Percentiles rank a stretch among this genome's conserved stretches.
Evolutionary conservation across 2,329 filamentous ascomycete species (phyloP).

Genomic region (Diaporthe sp.): DNA sequence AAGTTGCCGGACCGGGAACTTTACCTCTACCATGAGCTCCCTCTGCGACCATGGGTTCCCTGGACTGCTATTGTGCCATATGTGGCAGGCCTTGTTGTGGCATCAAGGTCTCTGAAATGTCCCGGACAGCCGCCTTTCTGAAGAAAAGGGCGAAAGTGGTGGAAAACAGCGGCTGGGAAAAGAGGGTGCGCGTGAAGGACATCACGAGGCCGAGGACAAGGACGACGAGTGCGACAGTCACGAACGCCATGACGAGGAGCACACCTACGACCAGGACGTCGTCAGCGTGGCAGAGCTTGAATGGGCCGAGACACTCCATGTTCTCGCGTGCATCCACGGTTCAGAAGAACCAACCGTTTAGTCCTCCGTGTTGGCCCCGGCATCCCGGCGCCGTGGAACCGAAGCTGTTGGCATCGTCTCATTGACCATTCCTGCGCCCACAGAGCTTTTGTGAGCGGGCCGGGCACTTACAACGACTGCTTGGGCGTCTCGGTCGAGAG

Average conservation of each 20-base stretch:
- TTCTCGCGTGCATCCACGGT: neutral
- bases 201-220: neutral
- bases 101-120: neutral
- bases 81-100: conserved; percentile 16
- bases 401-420: too few species aligned
- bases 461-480: neutral
- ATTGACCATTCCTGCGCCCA: neutral
- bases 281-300: neutral
- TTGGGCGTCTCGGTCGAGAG: neutral
- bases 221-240: neutral
- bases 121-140: conserved; percentile 20
- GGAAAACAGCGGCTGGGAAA: neutral
- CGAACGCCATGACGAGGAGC: neutral
- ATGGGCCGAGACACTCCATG: conserved; percentile 13
- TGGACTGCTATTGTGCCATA: conserved; percentile 27
- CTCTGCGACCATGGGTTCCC: neutral
- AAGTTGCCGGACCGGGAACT: neutral
- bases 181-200: too few species aligned
- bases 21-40: neutral
- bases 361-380: neutral
- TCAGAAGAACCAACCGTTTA: neutral
- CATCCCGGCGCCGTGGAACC: neutral
- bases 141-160: neutral
- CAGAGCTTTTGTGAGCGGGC: conserved; percentile 26
- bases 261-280: conserved; percentile 15